Conservation (phyloP, 1,139 yeast species). For the Yamadazyma jaroonii region DNA sequence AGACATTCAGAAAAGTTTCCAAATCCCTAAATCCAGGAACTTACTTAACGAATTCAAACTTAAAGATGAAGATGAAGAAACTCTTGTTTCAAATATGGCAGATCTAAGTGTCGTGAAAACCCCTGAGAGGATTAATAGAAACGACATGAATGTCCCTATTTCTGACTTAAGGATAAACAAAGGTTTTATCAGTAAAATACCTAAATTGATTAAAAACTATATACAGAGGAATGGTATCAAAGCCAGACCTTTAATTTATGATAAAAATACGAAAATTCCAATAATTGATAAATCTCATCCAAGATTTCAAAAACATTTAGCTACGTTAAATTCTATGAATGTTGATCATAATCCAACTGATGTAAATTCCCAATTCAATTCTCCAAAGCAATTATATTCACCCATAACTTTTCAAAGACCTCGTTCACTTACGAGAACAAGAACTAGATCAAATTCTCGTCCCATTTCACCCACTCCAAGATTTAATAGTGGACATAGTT, state of each 20-base stretch:
- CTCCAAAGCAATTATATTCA: slow-evolving; percentile 9
- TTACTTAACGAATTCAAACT: slow-evolving; percentile 12
- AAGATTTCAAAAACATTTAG: slow-evolving; percentile 15
- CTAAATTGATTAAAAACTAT: slow-evolving; percentile 26
- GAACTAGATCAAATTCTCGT: slow-evolving; percentile 7
- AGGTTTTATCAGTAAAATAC: slow-evolving; percentile 20
- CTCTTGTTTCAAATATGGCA: slow-evolving; percentile 15
- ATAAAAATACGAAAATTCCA: slow-evolving; percentile 24
- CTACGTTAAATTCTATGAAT: slow-evolving; percentile 2
- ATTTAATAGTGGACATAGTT: slow-evolving; percentile 2
- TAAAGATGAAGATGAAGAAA: slow-evolving; percentile 18
- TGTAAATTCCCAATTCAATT: slow-evolving; percentile 5
- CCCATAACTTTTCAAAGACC: slow-evolving; percentile 10
- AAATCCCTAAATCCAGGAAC: slow-evolving; percentile 11
- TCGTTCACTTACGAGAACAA: slow-evolving; percentile 1
- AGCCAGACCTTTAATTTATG: background rate
- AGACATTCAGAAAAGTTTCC: slow-evolving; percentile 17
- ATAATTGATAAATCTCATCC: slow-evolving; percentile 31
- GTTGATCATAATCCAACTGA: slow-evolving; percentile 1
- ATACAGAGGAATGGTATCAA: slow-evolving; percentile 4
- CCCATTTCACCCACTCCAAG: slow-evolving; percentile 4
- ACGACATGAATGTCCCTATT: too few species aligned
- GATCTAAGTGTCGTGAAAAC: background rate
- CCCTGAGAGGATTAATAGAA: too few species aligned
- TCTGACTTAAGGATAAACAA: too few species aligned